Conservation (phyloP, 805 yeast species). For the Nakazawaea anatomiae region DNA sequence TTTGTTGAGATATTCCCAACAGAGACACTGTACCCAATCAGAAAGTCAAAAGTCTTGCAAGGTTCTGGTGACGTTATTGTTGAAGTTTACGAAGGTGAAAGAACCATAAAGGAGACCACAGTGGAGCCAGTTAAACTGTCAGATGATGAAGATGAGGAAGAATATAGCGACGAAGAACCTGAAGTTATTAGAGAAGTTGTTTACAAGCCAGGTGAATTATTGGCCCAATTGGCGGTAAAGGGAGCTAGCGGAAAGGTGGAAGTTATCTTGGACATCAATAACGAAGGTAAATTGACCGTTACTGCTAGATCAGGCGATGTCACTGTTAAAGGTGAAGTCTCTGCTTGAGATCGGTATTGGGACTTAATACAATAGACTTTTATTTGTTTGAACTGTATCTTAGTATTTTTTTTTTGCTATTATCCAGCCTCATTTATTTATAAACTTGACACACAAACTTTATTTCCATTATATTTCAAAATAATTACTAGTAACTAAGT, state of each 20-base stretch:
- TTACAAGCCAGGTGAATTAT: slow-evolving; percentile 62
- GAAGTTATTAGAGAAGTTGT: slow-evolving; percentile 75
- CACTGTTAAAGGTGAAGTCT: slow-evolving; percentile 22
- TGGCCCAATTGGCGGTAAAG: slow-evolving; percentile 75
- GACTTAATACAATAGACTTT: no score
- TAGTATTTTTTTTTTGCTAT: no score
- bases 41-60: slow-evolving; percentile 62
- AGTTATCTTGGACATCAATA: slow-evolving; percentile 57
- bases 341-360: background rate
- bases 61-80: slow-evolving; percentile 59
- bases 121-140: slow-evolving; percentile 60
- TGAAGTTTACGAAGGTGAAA: slow-evolving; percentile 79
- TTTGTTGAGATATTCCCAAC: slow-evolving; percentile 70
- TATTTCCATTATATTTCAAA: no score
- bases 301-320: slow-evolving; percentile 53
- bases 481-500: no score
- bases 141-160: slow-evolving; percentile 41
- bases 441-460: no score
- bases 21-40: slow-evolving; percentile 89
- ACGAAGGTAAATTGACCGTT: slow-evolving; percentile 58
- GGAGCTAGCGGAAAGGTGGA: slow-evolving; percentile 70
- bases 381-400: no score
- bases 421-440: no score
- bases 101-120: slow-evolving; percentile 76
- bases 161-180: slow-evolving; percentile 75